These are phyloP conservation scores for Coniochaeta prunicola DNA, from an alignment of 2,329 filamentous ascomycete species.

Conservation along the genomic window DNA sequence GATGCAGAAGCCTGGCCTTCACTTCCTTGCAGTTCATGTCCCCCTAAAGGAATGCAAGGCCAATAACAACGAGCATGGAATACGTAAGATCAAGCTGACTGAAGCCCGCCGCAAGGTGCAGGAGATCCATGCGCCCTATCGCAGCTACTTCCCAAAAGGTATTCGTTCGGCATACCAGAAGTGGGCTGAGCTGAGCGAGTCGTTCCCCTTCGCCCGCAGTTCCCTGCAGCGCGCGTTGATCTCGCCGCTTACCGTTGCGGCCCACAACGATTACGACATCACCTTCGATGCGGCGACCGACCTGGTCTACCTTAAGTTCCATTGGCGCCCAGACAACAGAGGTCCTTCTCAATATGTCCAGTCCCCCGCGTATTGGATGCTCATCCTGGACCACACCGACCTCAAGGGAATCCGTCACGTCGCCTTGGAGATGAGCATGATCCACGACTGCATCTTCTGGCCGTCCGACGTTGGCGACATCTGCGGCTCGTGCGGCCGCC, in stretches of 20 bases:
- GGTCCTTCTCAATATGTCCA: background rate
- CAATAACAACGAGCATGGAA: background rate
- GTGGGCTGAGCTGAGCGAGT: background rate
- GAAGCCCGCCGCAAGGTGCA: background rate
- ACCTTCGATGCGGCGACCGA: background rate
- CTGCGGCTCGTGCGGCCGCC: background rate
- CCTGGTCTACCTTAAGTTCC: background rate
- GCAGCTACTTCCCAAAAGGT: background rate
- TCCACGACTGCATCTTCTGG: background rate
- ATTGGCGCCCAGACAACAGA: conserved; percentile 3
- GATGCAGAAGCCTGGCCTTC: background rate
- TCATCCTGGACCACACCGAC: background rate
- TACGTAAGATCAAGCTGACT: background rate
- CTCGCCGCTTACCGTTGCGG: background rate
- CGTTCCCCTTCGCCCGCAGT: background rate
- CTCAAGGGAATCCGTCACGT: background rate
- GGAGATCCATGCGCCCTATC: background rate
- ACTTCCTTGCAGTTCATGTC: background rate
- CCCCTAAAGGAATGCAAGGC: background rate
- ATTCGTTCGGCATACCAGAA: background rate
- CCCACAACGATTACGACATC: background rate
- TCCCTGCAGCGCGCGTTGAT: background rate
- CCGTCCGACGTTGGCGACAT: background rate
- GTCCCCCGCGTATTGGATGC: background rate
- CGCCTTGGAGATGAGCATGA: background rate